Conservation (phyloP, 2,329 filamentous ascomycete genomes). For the Penicillium sp. region DNA sequence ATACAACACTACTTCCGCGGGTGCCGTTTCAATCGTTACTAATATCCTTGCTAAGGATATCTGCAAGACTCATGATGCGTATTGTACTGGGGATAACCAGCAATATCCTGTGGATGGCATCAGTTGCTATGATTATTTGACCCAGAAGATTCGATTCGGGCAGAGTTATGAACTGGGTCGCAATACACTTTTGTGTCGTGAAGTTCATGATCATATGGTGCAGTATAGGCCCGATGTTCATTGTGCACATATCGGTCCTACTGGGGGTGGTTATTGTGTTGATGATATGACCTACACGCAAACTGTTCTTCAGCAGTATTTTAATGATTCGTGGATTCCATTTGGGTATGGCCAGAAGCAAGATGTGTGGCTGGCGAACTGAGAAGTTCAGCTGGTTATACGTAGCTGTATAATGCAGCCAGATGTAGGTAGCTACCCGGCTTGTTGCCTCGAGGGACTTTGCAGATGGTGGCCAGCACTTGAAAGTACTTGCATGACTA, state of each 20-base stretch:
- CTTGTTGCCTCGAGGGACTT: too few species aligned
- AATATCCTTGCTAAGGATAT: slow-evolving; percentile 21
- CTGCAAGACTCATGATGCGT: slow-evolving; percentile 20
- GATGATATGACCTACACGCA: slow-evolving; percentile 26
- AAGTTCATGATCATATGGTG: slow-evolving; percentile 33
- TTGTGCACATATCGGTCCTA: slow-evolving; percentile 29
- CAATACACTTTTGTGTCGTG: slow-evolving; percentile 29
- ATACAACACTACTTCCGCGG: slow-evolving; percentile 16
- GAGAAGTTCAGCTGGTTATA: not conserved
- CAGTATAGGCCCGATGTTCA: slow-evolving; percentile 27
- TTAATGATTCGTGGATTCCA: slow-evolving; percentile 25
- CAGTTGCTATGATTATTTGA: slow-evolving; percentile 22
- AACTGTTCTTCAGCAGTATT: slow-evolving; percentile 27
- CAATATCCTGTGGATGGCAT: slow-evolving; percentile 20
- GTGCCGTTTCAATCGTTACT: slow-evolving; percentile 13
- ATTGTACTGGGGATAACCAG: slow-evolving; percentile 20
- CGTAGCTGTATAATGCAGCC: not conserved
- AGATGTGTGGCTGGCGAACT: not conserved
- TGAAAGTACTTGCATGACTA: not conserved
- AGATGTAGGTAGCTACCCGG: not conserved
- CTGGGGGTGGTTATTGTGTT: slow-evolving; percentile 29
- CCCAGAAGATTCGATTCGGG: slow-evolving; percentile 22
- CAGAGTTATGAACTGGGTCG: slow-evolving; percentile 25
- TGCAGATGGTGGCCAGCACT: not conserved
- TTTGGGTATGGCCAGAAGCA: slow-evolving; percentile 18